Percentiles rank a stretch among this genome's conserved stretches.
phyloP scores from a whole-genome alignment of 2,329 filamentous ascomycete species.

The Lachnellula suecica region DNA sequence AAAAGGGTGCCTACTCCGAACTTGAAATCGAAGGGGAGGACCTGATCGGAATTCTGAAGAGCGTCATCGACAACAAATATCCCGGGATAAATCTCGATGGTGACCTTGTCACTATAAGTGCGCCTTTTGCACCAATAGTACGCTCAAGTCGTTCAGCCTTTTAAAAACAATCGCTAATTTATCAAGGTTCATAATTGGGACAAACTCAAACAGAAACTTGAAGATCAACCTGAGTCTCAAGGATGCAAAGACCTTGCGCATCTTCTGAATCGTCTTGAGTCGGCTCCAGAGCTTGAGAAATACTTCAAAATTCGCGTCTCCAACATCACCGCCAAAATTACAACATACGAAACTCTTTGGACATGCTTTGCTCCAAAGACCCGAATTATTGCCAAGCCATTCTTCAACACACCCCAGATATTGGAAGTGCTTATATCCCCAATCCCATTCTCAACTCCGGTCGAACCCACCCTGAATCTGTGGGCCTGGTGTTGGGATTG shows the following conservation, averaged over 20 bases:
- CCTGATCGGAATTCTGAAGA: not conserved
- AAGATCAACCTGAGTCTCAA: not conserved
- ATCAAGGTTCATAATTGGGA: conserved; percentile 2
- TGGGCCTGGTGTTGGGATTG: conserved; percentile 8
- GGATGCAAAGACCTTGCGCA: not conserved
- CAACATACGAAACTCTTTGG: conserved; percentile 35
- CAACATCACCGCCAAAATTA: conserved; percentile 21
- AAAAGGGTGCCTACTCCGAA: not conserved
- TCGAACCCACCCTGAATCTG: not conserved
- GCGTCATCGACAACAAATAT: not conserved
- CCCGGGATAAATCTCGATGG: conserved; percentile 1
- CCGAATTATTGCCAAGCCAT: not conserved
- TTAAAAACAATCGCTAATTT: not conserved
- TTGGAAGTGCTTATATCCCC: not conserved
- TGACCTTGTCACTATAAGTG: not conserved
- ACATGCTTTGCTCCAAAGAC: conserved; percentile 24
- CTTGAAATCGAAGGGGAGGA: not conserved
- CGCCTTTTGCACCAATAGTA: not conserved
- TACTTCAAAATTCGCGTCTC: conserved; percentile 10
- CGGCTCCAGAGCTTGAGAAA: conserved; percentile 4
- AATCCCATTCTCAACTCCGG: not conserved
- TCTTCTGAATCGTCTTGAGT: conserved; percentile 1
- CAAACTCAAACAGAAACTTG: not conserved
- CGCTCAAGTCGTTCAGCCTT: not conserved
- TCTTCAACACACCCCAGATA: not conserved